These are phyloP conservation scores for Chalciporus sphaerocephalus DNA, from an alignment of 768 basidiomycete species.

Conservation along the genomic window DNA sequence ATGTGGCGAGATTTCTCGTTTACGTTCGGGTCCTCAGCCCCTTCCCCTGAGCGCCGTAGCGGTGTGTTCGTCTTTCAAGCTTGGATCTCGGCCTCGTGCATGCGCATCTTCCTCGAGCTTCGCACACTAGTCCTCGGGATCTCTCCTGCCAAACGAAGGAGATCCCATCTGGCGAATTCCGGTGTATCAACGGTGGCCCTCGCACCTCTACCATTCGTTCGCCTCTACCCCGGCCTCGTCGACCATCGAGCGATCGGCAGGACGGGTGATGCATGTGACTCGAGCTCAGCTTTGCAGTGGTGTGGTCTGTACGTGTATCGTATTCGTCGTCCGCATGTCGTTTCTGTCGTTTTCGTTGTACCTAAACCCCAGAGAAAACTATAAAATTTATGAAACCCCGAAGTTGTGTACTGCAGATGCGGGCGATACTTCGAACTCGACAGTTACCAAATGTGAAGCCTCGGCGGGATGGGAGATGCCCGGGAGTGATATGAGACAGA, in stretches of 20 bases:
- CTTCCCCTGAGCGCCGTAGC: neutral
- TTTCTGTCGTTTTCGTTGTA: conserved; percentile 7
- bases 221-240: neutral
- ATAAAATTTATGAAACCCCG: conserved; percentile 1
- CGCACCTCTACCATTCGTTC: neutral
- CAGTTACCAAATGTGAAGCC: no score
- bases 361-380: conserved; percentile 9
- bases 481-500: no score
- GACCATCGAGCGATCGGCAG: neutral
- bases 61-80: conserved; percentile 10
- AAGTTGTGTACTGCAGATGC: no score
- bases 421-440: no score
- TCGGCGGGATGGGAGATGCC: no score
- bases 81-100: conserved; percentile 12
- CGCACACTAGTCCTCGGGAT: neutral
- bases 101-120: conserved; percentile 1
- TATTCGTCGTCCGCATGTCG: conserved; percentile 4
- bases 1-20: neutral
- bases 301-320: conserved; percentile 3
- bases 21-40: neutral
- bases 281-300: conserved; percentile 8
- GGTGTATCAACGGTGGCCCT: neutral
- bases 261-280: conserved; percentile 2
- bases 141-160: neutral
- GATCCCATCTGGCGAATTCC: neutral